Conservation (phyloP, 164 flowering plant genomes). For the Vitis cinerea region DNA sequence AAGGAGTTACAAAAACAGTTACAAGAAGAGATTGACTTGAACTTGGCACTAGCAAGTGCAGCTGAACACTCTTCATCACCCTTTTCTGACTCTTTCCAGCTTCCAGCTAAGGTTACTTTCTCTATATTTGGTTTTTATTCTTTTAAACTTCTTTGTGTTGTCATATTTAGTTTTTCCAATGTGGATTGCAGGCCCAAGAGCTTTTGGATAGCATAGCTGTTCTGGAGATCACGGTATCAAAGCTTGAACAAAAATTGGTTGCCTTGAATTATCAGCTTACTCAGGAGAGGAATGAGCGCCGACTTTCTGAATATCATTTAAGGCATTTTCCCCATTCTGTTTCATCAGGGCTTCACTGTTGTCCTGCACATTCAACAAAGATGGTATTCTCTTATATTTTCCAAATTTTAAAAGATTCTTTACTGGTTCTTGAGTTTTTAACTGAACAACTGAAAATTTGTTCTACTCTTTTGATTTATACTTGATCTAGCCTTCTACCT, state of each 20-base stretch:
- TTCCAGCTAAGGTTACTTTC: constrained; percentile 35
- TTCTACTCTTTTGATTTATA: no score
- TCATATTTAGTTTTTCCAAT: not conserved
- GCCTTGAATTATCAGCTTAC: constrained; percentile 37
- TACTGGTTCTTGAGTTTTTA: no score
- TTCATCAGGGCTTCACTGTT: constrained; percentile 2
- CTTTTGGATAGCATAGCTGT: constrained; percentile 34
- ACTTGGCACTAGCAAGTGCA: constrained; percentile 34
- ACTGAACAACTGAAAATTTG: no score
- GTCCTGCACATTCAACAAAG: constrained; percentile 9
- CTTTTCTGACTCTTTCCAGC: constrained; percentile 16
- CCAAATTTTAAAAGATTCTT: no score
- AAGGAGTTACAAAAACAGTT: constrained; percentile 30
- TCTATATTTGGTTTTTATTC: not conserved
- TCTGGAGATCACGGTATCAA: constrained; percentile 37
- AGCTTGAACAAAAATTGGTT: constrained; percentile 40
- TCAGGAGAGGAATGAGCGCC: constrained; percentile 50
- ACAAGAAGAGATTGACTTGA: constrained; percentile 39
- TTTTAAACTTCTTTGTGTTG: not conserved
- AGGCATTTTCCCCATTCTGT: constrained; percentile 17
- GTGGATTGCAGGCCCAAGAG: constrained; percentile 31
- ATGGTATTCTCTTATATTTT: not conserved
- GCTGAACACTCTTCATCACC: constrained; percentile 26
- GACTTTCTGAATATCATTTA: constrained; percentile 40
- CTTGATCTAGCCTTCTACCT: no score